A percentile compares a stretch with the other conserved stretches of the same genome.
phyloP scores from a whole-genome alignment of 2,329 filamentous ascomycete genomes.

The Nakataea oryzae region DNA sequence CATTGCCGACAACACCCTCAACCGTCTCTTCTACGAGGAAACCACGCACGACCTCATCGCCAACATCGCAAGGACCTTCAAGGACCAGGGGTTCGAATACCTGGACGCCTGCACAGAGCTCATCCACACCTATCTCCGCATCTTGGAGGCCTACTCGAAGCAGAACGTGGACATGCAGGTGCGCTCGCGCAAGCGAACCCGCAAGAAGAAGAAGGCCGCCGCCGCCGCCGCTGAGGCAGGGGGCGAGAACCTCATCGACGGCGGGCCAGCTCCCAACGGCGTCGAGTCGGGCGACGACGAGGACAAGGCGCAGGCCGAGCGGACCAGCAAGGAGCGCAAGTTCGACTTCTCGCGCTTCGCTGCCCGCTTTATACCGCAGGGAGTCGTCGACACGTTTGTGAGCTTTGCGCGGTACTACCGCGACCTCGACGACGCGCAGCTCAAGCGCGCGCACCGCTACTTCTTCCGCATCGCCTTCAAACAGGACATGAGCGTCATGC shows the following conservation, averaged over 20 bases:
- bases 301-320: conserved; percentile 61
- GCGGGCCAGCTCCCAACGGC: conserved; percentile 40
- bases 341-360: conserved; percentile 88
- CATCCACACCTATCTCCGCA: conserved; percentile 80
- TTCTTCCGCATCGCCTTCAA: conserved; percentile 94
- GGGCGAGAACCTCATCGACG: conserved; percentile 17
- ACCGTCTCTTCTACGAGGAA: conserved; percentile 97
- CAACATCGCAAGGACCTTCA: conserved; percentile 73
- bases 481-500: conserved; percentile 76
- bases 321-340: conserved; percentile 69
- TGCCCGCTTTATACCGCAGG: conserved; percentile 70
- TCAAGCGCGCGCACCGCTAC: conserved; percentile 88
- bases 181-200: conserved; percentile 64
- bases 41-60: conserved; percentile 82
- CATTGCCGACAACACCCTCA: conserved; percentile 94
- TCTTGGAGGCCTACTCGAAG: conserved; percentile 88
- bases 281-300: conserved; percentile 47
- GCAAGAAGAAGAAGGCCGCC: conserved; percentile 61
- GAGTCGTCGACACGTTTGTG: conserved; percentile 81
- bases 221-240: conserved; percentile 22
- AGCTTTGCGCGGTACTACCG: conserved; percentile 68
- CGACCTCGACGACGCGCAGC: conserved; percentile 67
- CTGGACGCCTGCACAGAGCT: conserved; percentile 87
- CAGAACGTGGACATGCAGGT: conserved; percentile 92
- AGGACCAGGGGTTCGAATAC: conserved; percentile 88